phyloP scores from a whole-genome alignment of 106 monocot species.

The Amphibolis antarctica region DNA sequence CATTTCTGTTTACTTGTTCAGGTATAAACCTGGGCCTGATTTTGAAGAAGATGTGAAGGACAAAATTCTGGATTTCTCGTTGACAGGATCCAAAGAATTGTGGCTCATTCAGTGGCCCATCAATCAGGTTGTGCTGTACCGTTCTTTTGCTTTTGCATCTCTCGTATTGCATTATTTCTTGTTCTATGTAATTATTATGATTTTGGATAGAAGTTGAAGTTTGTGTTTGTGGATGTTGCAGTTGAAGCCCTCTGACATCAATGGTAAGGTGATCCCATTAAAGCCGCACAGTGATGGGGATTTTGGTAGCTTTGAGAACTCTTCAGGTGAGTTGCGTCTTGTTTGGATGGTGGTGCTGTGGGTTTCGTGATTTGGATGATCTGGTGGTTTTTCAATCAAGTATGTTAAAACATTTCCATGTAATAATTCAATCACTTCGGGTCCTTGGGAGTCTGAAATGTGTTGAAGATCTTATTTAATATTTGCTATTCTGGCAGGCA shows the following conservation, averaged over 20 bases:
- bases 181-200: not conserved
- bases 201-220: too few relatives aligned
- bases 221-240: constrained; percentile 1
- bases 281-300: constrained; percentile 11
- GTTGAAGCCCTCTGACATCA: constrained; percentile 15
- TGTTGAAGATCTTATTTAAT: not conserved
- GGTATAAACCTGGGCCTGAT: not conserved
- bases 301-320: constrained; percentile 6
- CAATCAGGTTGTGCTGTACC: constrained; percentile 3
- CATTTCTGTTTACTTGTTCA: not conserved
- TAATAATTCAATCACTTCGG: not conserved
- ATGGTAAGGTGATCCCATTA: constrained; percentile 17
- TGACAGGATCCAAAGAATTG: constrained; percentile 12
- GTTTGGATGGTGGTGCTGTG: not conserved
- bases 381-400: not conserved
- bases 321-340: constrained; percentile 7
- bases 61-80: constrained; percentile 9
- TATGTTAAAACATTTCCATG: not conserved
- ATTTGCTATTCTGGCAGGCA: constrained; percentile 32
- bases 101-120: constrained; percentile 23
- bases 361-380: not conserved
- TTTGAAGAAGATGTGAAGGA: constrained; percentile 5
- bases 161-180: not conserved
- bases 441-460: not conserved
- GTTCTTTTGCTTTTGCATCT: not conserved